Evolutionary conservation across 1,284 basidiomycete genomes (phyloP).

Genomic region (Apiotrichum akiyoshidainum): DNA sequence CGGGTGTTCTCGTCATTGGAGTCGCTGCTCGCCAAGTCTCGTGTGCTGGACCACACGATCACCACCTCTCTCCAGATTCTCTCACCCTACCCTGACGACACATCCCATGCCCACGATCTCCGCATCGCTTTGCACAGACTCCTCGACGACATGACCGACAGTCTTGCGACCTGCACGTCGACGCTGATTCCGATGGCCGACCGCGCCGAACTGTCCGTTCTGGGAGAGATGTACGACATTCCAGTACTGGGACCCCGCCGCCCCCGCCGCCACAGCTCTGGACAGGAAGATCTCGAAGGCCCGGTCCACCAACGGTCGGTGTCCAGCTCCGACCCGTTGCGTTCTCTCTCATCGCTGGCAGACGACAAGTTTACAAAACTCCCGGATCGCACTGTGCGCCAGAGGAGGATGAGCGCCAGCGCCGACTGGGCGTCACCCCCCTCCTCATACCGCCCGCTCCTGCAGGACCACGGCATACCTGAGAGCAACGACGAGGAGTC

Average conservation of each 20-base stretch:
- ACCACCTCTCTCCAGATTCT: slow-evolving; percentile 28
- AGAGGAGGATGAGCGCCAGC: slow-evolving; percentile 31
- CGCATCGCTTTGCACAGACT: slow-evolving; percentile 37
- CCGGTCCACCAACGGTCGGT: no score
- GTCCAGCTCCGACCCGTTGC: no score
- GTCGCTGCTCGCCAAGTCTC: slow-evolving; percentile 25
- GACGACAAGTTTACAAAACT: slow-evolving; percentile 42
- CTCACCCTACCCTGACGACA: slow-evolving; percentile 21
- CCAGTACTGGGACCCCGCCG: slow-evolving; percentile 19
- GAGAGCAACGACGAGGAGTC: slow-evolving; percentile 18
- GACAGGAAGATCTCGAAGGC: background rate
- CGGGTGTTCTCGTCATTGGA: slow-evolving; percentile 12
- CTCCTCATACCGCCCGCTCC: background rate
- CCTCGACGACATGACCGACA: slow-evolving; percentile 41
- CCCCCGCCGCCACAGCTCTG: background rate
- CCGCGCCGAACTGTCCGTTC: slow-evolving; percentile 30
- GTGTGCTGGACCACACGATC: slow-evolving; percentile 24
- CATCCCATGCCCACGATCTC: slow-evolving; percentile 26
- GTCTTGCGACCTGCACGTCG: slow-evolving; percentile 38
- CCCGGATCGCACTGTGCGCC: slow-evolving; percentile 30
- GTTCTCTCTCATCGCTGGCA: slow-evolving; percentile 5
- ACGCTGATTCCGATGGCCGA: slow-evolving; percentile 35
- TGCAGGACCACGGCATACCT: background rate
- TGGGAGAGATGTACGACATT: slow-evolving; percentile 48
- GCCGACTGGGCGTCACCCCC: slow-evolving; percentile 14